A percentile compares a stretch with the other conserved stretches of the same genome.
phyloP scores from a whole-genome alignment of 495 filamentous ascomycete species.

The Achaetomiella virescens region DNA sequence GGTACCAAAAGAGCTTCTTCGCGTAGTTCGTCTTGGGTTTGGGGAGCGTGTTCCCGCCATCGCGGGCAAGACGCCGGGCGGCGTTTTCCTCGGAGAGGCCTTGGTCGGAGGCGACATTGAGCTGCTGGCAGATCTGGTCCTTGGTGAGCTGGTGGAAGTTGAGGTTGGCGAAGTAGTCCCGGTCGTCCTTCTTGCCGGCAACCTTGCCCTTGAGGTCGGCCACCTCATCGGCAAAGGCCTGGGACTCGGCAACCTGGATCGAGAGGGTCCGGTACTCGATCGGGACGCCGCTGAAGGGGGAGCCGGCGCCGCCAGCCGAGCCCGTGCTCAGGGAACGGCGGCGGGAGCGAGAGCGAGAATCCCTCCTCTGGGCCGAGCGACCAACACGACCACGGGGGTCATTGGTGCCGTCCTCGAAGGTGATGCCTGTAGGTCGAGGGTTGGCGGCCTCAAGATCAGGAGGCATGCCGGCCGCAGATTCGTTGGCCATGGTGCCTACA shows the following conservation, averaged over 20 bases:
- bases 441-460: not conserved
- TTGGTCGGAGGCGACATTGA: not conserved
- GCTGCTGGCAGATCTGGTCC: constrained; percentile 5
- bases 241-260: not conserved
- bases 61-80: not conserved
- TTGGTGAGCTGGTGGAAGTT: constrained; percentile 1
- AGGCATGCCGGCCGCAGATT: not conserved
- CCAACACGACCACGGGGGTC: not conserved
- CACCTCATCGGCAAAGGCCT: not conserved
- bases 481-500: not conserved
- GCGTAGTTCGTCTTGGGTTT: constrained; percentile 23
- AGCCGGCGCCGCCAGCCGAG: not conserved
- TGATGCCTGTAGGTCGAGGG: not conserved
- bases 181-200: not conserved
- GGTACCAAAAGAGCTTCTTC: constrained; percentile 26
- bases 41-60: constrained; percentile 25
- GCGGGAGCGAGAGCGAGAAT: not conserved
- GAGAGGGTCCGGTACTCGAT: not conserved
- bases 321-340: not conserved
- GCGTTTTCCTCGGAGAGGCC: not conserved
- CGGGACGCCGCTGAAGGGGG: not conserved
- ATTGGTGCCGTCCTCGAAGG: not conserved
- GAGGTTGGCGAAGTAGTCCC: not conserved
- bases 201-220: not conserved
- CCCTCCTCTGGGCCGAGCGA: not conserved